Evolutionary conservation across 495 filamentous ascomycete species (phyloP).

Genomic region (Parathielavia hyrcaniae): DNA sequence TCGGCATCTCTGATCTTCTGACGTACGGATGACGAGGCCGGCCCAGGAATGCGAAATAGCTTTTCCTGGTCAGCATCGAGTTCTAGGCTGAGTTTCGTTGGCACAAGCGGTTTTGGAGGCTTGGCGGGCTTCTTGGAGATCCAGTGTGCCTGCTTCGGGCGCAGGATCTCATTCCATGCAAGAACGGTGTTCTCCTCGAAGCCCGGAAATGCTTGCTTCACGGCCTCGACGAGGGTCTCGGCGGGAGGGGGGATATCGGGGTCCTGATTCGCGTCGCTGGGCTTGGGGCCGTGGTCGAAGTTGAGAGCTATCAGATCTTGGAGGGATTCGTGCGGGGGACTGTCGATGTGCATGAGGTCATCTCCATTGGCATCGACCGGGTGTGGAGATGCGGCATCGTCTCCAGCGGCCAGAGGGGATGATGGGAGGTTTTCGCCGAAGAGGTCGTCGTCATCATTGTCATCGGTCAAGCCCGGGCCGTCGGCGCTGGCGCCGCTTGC

Average conservation of each 20-base stretch:
- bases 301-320: slow-evolving; percentile 37
- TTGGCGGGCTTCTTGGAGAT: slow-evolving; percentile 63
- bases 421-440: slow-evolving; percentile 41
- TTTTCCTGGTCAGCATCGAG: slow-evolving; percentile 74
- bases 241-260: slow-evolving; percentile 51
- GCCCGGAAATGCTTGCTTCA: slow-evolving; percentile 62
- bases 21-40: slow-evolving; percentile 35
- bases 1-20: slow-evolving; percentile 55
- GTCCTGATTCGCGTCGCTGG: slow-evolving; percentile 40
- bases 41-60: slow-evolving; percentile 61
- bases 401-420: slow-evolving; percentile 31
- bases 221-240: slow-evolving; percentile 58
- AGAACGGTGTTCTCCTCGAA: slow-evolving; percentile 62
- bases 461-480: slow-evolving; percentile 44
- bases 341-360: slow-evolving; percentile 26
- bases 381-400: slow-evolving; percentile 31
- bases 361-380: slow-evolving; percentile 32
- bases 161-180: slow-evolving; percentile 66
- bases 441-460: slow-evolving; percentile 48
- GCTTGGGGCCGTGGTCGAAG: slow-evolving; percentile 40
- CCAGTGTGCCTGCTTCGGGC: slow-evolving; percentile 64
- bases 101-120: slow-evolving; percentile 70
- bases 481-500: slow-evolving; percentile 32
- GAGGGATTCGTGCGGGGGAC: slow-evolving; percentile 17
- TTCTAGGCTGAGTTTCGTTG: slow-evolving; percentile 82